A percentile compares a stretch with the other conserved stretches of the same genome.
Evolutionary conservation across 371 early-diverging fungal genomes (phyloP).

Genomic region (Phascolomyces articulosus): DNA sequence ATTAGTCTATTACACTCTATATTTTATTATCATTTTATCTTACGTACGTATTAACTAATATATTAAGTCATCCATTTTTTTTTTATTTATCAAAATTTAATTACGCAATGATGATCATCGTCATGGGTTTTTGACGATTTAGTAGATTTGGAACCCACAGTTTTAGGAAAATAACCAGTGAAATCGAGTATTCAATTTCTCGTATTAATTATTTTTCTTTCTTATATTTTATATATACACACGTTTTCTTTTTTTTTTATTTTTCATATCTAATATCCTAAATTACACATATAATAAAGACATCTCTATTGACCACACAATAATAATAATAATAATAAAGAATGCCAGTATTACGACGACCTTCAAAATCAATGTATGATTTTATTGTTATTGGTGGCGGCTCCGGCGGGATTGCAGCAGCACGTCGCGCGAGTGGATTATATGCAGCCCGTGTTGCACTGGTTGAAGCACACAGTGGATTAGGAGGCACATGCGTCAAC

Average conservation of each 20-base stretch:
- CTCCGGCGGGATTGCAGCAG: slow-evolving; percentile 89
- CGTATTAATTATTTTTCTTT: too few species aligned
- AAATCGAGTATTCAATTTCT: too few species aligned
- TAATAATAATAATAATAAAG: too few species aligned
- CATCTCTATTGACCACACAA: too few species aligned
- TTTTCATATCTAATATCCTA: background rate
- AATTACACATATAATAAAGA: background rate
- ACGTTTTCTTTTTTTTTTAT: background rate
- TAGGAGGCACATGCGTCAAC: slow-evolving; percentile 97
- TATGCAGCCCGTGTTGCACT: slow-evolving; percentile 93
- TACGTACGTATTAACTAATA: background rate
- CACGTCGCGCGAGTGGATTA: slow-evolving; percentile 86
- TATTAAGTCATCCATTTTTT: background rate
- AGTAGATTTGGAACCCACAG: background rate
- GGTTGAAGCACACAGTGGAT: slow-evolving; percentile 81
- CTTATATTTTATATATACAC: background rate
- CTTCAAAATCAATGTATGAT: slow-evolving; percentile 65
- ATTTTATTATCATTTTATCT: too few species aligned
- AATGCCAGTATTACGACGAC: slow-evolving; percentile 47
- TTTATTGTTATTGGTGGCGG: slow-evolving; percentile 94
- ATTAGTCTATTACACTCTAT: background rate
- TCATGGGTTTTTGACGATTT: background rate
- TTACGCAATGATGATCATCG: background rate
- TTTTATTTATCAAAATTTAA: background rate
- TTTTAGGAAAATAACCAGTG: too few species aligned